A percentile compares a stretch with the other conserved stretches of the same genome.
Conservation (phyloP, 371 early-diverging fungal species). For the Mortierella polycephala region DNA sequence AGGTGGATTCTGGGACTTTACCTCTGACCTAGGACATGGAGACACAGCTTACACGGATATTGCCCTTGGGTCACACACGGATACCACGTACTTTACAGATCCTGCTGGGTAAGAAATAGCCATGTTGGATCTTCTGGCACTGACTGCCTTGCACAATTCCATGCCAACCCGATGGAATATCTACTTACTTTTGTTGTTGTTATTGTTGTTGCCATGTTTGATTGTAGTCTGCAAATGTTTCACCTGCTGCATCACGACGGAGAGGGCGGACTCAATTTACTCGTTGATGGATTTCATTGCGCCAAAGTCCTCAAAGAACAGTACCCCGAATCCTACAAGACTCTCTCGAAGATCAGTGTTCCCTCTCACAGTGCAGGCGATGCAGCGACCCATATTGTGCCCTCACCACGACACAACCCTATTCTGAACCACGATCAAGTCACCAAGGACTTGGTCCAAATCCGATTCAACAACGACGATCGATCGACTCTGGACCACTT, state of each 20-base stretch:
- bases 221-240: conserved; percentile 81
- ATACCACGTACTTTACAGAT: conserved; percentile 94
- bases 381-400: conserved; percentile 70
- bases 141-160: neutral
- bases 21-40: conserved; percentile 82
- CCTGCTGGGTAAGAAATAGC: conserved; percentile 72
- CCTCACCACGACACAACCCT: conserved; percentile 72
- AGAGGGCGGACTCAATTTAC: conserved; percentile 82
- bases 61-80: conserved; percentile 86
- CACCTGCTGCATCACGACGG: conserved; percentile 82
- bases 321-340: conserved; percentile 72
- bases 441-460: conserved; percentile 68
- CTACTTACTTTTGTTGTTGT: neutral
- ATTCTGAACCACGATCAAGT: conserved; percentile 74
- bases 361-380: conserved; percentile 91
- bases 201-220: too few relatives aligned
- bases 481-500: conserved; percentile 74
- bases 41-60: conserved; percentile 91
- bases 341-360: conserved; percentile 67
- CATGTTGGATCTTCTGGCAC: neutral
- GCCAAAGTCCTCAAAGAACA: conserved; percentile 71
- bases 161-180: neutral
- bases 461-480: conserved; percentile 92
- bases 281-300: conserved; percentile 87
- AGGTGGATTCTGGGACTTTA: conserved; percentile 86